Conservation (phyloP, 2,329 filamentous ascomycete genomes). For the Zarea fungicola region DNA sequence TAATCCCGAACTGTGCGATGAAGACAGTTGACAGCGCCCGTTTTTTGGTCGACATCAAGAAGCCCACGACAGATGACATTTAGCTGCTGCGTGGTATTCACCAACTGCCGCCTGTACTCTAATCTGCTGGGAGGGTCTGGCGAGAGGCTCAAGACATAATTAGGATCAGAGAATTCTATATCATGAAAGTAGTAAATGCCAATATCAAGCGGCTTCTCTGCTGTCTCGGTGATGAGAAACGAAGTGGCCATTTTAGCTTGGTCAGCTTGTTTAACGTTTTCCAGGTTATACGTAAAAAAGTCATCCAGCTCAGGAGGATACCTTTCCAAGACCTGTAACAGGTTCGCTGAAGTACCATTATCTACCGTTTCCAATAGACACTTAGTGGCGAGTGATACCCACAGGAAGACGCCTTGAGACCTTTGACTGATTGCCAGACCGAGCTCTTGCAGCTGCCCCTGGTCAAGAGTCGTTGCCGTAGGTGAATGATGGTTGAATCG, state of each 20-base stretch:
- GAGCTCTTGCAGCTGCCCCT: neutral
- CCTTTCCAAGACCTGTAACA: neutral
- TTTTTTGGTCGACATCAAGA: neutral
- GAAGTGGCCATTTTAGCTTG: constrained; percentile 2
- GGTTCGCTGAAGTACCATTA: neutral
- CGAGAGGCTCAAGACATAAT: neutral
- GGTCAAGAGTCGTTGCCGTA: neutral
- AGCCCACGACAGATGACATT: neutral
- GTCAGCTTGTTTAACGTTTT: neutral
- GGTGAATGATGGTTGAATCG: neutral
- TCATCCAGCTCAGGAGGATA: constrained; percentile 9
- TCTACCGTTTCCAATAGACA: neutral
- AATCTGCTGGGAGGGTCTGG: neutral
- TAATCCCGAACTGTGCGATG: constrained; percentile 9
- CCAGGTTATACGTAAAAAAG: constrained; percentile 6
- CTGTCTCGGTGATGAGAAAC: constrained; percentile 1
- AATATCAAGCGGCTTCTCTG: constrained; percentile 2
- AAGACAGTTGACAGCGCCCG: neutral
- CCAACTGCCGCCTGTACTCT: constrained; percentile 2
- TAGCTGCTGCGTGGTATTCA: neutral
- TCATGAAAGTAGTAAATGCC: constrained; percentile 9
- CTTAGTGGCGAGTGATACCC: constrained; percentile 4
- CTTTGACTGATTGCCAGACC: neutral
- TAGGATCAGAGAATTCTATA: constrained; percentile 1
- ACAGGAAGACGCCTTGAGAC: constrained; percentile 8